Conservation (phyloP, 257 asterid genomes). For the Solanum infundibuliforme region DNA sequence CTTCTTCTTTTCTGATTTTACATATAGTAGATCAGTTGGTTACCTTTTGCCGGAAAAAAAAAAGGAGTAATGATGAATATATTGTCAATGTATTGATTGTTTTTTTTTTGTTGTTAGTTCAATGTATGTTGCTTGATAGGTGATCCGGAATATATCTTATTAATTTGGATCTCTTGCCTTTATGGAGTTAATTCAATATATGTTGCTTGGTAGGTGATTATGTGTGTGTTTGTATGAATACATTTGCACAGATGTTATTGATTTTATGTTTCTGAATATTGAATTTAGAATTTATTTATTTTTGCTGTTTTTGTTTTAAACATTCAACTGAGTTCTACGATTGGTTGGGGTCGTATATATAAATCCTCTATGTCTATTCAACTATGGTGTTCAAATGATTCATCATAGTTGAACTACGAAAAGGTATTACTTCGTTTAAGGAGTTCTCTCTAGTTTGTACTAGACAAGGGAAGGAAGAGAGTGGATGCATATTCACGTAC, state of each 20-base stretch:
- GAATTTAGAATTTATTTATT: background rate
- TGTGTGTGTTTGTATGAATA: background rate
- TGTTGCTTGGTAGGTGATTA: background rate
- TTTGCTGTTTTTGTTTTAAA: background rate
- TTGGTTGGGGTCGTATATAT: background rate
- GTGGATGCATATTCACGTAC: background rate
- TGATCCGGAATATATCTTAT: background rate
- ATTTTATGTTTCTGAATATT: background rate
- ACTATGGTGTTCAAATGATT: background rate
- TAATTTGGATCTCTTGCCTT: background rate
- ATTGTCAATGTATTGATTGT: background rate
- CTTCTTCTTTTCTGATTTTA: background rate
- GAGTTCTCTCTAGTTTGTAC: background rate
- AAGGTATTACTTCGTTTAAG: background rate
- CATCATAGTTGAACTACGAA: background rate
- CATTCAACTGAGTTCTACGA: background rate
- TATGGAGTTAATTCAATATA: too few species aligned
- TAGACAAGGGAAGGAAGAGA: background rate
- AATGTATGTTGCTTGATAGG: background rate
- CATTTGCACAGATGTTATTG: background rate
- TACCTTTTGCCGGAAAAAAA: background rate
- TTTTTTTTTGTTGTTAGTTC: background rate
- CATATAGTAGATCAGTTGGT: background rate
- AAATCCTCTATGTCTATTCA: background rate
- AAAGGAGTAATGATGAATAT: background rate